Conservation (phyloP, 805 yeast genomes). For the Metschnikowia lunata region DNA sequence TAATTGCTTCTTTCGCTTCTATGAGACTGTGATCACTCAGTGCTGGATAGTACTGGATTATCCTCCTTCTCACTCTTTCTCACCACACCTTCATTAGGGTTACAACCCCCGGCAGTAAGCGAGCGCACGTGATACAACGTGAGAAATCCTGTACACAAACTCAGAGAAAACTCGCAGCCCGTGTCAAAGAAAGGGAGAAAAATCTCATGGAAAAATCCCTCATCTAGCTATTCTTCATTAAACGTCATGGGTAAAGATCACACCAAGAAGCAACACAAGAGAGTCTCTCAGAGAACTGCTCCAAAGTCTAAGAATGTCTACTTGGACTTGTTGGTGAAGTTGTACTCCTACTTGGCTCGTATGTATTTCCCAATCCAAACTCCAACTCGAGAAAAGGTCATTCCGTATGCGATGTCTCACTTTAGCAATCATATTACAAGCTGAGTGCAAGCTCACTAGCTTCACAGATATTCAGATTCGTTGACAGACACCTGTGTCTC, state of each 20-base stretch:
- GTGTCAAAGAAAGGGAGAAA: no score
- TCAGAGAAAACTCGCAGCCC: not conserved
- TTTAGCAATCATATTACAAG: constrained; percentile 1
- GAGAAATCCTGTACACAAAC: not conserved
- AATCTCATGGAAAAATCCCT: not conserved
- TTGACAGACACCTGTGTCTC: constrained; percentile 7
- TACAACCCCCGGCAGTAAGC: constrained; percentile 1
- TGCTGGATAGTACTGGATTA: no score
- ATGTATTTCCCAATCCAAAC: constrained; percentile 43
- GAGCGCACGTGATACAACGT: constrained; percentile 4
- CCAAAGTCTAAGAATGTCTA: constrained; percentile 99
- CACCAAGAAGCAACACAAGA: constrained; percentile 92
- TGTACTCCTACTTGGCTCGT: constrained; percentile 99
- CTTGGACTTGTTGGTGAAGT: constrained; percentile 95
- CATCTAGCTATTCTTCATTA: constrained; percentile 14
- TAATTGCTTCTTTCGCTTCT: no score
- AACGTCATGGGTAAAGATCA: constrained; percentile 91
- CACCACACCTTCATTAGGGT: not conserved
- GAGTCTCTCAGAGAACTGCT: constrained; percentile 95
- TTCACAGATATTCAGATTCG: not conserved
- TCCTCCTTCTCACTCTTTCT: no score
- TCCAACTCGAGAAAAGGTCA: constrained; percentile 5
- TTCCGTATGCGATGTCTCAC: constrained; percentile 3
- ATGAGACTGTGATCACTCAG: no score
- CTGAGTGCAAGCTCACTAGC: not conserved